Conservation (phyloP, 2,329 filamentous ascomycete species). For the Cladosporium austrohemisphaericum region DNA sequence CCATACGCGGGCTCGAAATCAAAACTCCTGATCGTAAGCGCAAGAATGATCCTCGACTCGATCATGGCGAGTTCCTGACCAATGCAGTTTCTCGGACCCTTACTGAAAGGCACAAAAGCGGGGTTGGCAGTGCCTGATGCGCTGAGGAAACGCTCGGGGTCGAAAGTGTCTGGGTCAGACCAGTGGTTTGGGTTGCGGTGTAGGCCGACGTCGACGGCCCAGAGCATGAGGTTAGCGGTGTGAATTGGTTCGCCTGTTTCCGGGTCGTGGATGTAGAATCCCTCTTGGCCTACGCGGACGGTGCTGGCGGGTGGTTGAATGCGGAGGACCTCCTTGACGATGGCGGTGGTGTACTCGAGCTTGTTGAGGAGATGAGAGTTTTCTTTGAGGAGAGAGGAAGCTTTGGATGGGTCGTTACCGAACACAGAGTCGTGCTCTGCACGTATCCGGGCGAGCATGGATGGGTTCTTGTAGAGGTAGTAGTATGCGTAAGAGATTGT, state of each 20-base stretch:
- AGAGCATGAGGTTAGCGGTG: conserved; percentile 44
- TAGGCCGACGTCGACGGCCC: conserved; percentile 38
- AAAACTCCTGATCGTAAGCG: conserved; percentile 49
- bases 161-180: conserved; percentile 39
- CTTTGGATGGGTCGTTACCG: conserved; percentile 36
- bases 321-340: conserved; percentile 53
- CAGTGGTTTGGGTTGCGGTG: conserved; percentile 39
- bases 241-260: conserved; percentile 43
- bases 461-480: conserved; percentile 36
- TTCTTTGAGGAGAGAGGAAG: conserved; percentile 37
- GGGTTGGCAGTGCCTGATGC: conserved; percentile 37
- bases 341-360: conserved; percentile 50
- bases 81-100: conserved; percentile 55
- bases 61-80: conserved; percentile 54
- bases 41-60: conserved; percentile 50
- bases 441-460: conserved; percentile 35
- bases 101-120: conserved; percentile 55
- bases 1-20: conserved; percentile 45
- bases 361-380: conserved; percentile 48
- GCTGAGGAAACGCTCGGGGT: conserved; percentile 49
- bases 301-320: conserved; percentile 50
- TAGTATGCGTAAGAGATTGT: conserved; percentile 38
- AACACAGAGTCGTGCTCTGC: conserved; percentile 54
- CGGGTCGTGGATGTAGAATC: conserved; percentile 40
- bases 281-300: conserved; percentile 34